phyloP scores from a whole-genome alignment of 768 basidiomycete species.

The Terana coerulea region DNA sequence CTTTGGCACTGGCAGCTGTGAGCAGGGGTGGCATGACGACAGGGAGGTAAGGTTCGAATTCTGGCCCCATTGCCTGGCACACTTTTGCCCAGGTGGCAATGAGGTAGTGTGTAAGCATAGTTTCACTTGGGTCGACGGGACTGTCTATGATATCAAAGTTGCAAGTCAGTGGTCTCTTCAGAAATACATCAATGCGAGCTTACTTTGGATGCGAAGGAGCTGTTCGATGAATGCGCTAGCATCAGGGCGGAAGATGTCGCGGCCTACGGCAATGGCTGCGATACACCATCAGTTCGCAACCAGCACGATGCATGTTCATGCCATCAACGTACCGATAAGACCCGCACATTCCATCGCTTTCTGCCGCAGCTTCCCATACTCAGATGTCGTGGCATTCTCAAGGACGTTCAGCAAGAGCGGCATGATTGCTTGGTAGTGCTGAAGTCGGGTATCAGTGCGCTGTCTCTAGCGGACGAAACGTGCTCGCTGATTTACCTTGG shows the following conservation, averaged over 20 bases:
- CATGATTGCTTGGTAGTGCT: conserved; percentile 82
- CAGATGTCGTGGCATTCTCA: conserved; percentile 60
- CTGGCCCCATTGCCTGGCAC: conserved; percentile 77
- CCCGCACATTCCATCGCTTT: conserved; percentile 94
- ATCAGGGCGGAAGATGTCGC: conserved; percentile 74
- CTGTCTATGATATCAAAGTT: conserved; percentile 40
- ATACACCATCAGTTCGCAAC: too few relatives aligned
- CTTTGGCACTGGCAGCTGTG: conserved; percentile 72
- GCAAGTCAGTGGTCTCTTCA: not conserved
- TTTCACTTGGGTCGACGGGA: conserved; percentile 67
- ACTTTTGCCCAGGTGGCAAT: conserved; percentile 89
- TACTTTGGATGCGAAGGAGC: conserved; percentile 77
- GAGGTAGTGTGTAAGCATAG: conserved; percentile 68
- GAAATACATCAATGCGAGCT: conserved; percentile 16
- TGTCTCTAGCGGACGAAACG: not conserved
- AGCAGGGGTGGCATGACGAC: conserved; percentile 81
- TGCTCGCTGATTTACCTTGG: conserved; percentile 43
- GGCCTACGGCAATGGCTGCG: conserved; percentile 81
- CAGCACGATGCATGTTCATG: not conserved
- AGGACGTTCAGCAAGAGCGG: conserved; percentile 75
- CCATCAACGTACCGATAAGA: conserved; percentile 63
- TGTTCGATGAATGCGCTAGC: conserved; percentile 67
- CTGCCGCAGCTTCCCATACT: conserved; percentile 64
- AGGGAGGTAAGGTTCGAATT: conserved; percentile 84
- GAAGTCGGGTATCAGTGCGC: not conserved